Evolutionary conservation across 441 rosid genomes (phyloP), one percentile per base, ranked within the genome.

Genomic region (Corymbia citriodora): DNA sequence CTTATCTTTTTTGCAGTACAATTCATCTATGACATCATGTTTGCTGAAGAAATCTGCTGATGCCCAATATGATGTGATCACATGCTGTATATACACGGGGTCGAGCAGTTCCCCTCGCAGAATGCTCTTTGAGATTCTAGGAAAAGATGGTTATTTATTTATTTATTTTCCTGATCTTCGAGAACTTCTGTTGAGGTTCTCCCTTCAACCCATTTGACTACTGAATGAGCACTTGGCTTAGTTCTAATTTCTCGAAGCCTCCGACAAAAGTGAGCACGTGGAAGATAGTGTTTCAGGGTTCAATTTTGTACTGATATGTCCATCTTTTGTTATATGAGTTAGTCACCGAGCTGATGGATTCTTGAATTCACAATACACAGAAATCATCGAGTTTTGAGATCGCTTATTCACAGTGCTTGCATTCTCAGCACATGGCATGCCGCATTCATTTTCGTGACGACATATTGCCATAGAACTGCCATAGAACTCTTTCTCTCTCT

Each of bases 41-140:
- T 97, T 87, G 96, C 98, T 0, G 97, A 97, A 90, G 98, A 97
- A 89, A 95, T 91, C 27, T 91, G 93, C 90, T 95, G 92, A 88
- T 89, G 10, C 52, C 85, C 17, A 7, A 45, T 23, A 40, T 79
- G n/a, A 23, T 45, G 52, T 4, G 52, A 17, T 13, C 85, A 45
- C 85, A 79, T 40, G 85, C 52, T 79, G 52, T 8, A 23, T 12
- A 13, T 79, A 52, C 52, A 79, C 4, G 10, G 85, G 85, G 45
- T 79, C 18, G 17, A 79, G n/a, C 85, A 12, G 18, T 23, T 45
- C 48, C 33, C 52, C 85, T 45, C 52, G 9, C 23, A 18, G 85
- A 79, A 79, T 79, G 27, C 52, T 23, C 85, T 45, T 79, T 8
- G 1, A 23, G 85, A 79, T 45, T 79, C 85, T 48, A 12, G 53